Conservation (phyloP, 2,329 filamentous ascomycete species). For the Ceratocystis ficicola region DNA sequence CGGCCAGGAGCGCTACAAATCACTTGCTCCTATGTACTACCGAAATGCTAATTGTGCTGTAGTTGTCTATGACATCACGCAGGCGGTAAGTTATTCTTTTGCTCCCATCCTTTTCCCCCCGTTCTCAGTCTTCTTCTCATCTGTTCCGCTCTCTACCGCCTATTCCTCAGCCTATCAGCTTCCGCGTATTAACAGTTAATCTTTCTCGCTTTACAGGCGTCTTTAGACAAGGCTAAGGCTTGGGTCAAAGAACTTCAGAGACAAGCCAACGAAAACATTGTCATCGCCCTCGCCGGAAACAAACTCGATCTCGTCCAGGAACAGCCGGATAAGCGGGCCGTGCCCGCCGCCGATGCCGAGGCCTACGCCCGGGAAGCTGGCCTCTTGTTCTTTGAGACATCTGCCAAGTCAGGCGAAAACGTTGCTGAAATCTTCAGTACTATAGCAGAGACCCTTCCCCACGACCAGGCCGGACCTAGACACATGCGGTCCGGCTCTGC, state of each 20-base stretch:
- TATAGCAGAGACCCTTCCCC: conserved; percentile 92
- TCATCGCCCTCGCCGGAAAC: conserved; percentile 95
- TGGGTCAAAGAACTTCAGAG: conserved; percentile 99
- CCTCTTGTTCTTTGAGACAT: conserved; percentile 95
- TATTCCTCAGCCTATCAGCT: background rate
- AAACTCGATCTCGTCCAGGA: conserved; percentile 93
- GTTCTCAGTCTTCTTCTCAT: conserved; percentile 7
- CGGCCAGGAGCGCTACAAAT: conserved; percentile 98
- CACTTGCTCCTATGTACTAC: conserved; percentile 98
- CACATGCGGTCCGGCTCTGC: conserved; percentile 56
- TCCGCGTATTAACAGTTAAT: background rate
- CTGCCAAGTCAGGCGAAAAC: conserved; percentile 93
- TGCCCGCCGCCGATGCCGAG: conserved; percentile 78
- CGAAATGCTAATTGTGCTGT: conserved; percentile 98
- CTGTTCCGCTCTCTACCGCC: background rate
- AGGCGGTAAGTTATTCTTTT: conserved; percentile 59
- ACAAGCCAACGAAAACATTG: conserved; percentile 98
- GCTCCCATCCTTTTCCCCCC: background rate
- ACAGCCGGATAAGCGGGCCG: conserved; percentile 89
- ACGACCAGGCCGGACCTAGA: conserved; percentile 89
- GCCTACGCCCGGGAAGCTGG: conserved; percentile 89
- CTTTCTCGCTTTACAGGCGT: conserved; percentile 49
- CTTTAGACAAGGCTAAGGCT: conserved; percentile 95
- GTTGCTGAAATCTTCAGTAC: conserved; percentile 92
- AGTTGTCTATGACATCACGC: conserved; percentile 98